phyloP scores from a whole-genome alignment of 2,329 filamentous ascomycete genomes.

The Fusarium nisikadoi region DNA sequence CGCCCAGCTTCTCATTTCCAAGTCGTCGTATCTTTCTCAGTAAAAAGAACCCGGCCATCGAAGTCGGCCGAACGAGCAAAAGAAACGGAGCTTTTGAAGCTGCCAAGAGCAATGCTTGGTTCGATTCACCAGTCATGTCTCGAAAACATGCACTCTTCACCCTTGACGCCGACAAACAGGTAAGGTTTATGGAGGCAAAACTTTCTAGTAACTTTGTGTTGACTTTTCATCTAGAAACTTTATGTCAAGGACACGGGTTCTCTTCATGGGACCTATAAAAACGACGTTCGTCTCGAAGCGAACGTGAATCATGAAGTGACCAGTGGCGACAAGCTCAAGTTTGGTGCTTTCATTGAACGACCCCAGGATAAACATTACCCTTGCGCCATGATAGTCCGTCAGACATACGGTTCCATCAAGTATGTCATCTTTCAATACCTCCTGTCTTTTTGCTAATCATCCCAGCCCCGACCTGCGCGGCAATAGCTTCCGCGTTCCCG shows the following conservation, averaged over 20 bases:
- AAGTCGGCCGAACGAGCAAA: constrained; percentile 60
- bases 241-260: constrained; percentile 60
- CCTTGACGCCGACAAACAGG: constrained; percentile 57
- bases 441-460: constrained; percentile 21
- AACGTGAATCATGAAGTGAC: constrained; percentile 31
- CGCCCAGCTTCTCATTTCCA: constrained; percentile 34
- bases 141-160: constrained; percentile 70
- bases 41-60: constrained; percentile 42
- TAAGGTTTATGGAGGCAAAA: constrained; percentile 44
- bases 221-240: constrained; percentile 52
- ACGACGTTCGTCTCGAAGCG: constrained; percentile 43
- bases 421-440: constrained; percentile 18
- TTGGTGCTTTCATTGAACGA: constrained; percentile 52
- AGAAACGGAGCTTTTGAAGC: constrained; percentile 48
- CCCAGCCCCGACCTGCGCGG: constrained; percentile 42
- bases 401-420: constrained; percentile 45
- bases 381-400: constrained; percentile 49
- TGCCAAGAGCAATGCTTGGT: constrained; percentile 68
- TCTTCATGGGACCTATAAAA: constrained; percentile 64
- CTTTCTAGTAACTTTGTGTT: constrained; percentile 9
- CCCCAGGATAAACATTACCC: constrained; percentile 51
- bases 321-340: constrained; percentile 49
- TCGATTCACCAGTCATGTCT: constrained; percentile 78
- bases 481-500: constrained; percentile 55
- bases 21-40: constrained; percentile 49